Evolutionary conservation across 164 flowering plant species (phyloP).

Genomic region (Magnolia officinalis): DNA sequence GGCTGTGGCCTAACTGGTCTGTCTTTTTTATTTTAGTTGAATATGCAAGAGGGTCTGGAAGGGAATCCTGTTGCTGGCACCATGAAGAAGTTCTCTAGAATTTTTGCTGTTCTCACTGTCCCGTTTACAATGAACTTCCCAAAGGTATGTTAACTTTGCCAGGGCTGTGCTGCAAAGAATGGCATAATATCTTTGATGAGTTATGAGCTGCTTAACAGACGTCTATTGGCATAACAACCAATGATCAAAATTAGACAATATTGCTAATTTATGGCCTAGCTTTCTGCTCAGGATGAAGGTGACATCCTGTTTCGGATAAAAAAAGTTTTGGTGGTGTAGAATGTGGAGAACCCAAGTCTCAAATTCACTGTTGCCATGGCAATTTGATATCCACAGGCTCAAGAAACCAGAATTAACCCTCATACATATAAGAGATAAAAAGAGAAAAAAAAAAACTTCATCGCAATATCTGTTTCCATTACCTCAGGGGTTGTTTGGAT

Average conservation of each 20-base stretch:
- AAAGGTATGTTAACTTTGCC: slow-evolving; percentile 42
- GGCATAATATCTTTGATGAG: neutral
- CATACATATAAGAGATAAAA: too few relatives aligned
- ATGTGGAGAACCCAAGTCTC: too few relatives aligned
- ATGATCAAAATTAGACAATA: too few relatives aligned
- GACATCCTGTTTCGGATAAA: neutral
- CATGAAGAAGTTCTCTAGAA: slow-evolving; percentile 71
- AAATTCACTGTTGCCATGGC: too few relatives aligned
- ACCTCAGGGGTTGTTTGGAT: too few relatives aligned
- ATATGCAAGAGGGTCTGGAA: slow-evolving; percentile 93
- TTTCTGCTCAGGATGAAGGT: neutral
- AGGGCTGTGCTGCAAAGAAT: neutral
- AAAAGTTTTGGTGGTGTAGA: too few relatives aligned
- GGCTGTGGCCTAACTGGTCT: neutral
- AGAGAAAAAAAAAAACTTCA: too few relatives aligned
- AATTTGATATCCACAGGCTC: too few relatives aligned
- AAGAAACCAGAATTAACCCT: too few relatives aligned
- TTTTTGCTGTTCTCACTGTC: slow-evolving; percentile 60
- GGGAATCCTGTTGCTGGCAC: slow-evolving; percentile 78
- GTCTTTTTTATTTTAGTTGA: slow-evolving; percentile 34
- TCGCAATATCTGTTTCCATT: too few relatives aligned
- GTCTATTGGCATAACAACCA: neutral
- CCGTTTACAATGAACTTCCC: slow-evolving; percentile 77
- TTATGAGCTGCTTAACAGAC: neutral
- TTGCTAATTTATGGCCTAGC: too few relatives aligned